Conservation (phyloP, 108 stramenopile genomes). For the Skeletonema costatum region DNA sequence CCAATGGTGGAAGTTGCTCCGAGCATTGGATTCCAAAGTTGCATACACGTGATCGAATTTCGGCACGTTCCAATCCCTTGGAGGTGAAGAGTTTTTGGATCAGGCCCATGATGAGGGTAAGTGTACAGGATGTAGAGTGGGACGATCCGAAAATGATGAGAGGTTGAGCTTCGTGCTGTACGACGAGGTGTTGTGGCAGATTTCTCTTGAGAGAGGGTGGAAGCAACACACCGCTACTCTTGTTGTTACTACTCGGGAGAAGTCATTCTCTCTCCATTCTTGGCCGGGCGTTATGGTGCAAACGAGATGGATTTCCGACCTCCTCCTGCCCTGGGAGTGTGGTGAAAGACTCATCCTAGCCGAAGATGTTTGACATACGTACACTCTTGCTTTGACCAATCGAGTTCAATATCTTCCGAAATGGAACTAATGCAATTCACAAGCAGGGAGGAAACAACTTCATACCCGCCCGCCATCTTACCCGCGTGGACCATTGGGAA, state of each 20-base stretch:
- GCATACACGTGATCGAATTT: constrained; percentile 43
- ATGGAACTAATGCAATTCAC: constrained; percentile 40
- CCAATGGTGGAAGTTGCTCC: constrained; percentile 49
- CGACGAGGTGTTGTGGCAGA: constrained; percentile 38
- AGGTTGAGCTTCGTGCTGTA: constrained; percentile 7
- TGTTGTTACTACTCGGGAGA: constrained; percentile 7
- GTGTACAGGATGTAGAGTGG: constrained; percentile 32
- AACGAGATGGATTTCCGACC: constrained; percentile 42
- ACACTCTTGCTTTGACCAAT: not conserved
- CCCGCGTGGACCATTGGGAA: constrained; percentile 76
- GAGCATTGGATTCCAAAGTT: constrained; percentile 48
- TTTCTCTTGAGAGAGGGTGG: constrained; percentile 54
- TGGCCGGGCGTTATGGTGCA: no score
- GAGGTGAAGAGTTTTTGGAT: constrained; percentile 75
- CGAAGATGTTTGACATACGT: not conserved
- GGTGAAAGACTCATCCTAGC: constrained; percentile 1
- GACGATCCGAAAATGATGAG: constrained; percentile 9
- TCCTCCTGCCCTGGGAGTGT: constrained; percentile 29
- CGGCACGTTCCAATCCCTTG: constrained; percentile 68
- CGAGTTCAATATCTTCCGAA: constrained; percentile 17
- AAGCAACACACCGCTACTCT: constrained; percentile 1
- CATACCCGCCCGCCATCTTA: constrained; percentile 64
- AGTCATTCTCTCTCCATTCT: not conserved
- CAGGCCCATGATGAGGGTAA: constrained; percentile 65
- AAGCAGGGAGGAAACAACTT: constrained; percentile 45